Percentiles rank a stretch among this genome's conserved stretches.
Evolutionary conservation across 2,329 filamentous ascomycete species (phyloP).

Genomic region (Celoporthe dispersa): DNA sequence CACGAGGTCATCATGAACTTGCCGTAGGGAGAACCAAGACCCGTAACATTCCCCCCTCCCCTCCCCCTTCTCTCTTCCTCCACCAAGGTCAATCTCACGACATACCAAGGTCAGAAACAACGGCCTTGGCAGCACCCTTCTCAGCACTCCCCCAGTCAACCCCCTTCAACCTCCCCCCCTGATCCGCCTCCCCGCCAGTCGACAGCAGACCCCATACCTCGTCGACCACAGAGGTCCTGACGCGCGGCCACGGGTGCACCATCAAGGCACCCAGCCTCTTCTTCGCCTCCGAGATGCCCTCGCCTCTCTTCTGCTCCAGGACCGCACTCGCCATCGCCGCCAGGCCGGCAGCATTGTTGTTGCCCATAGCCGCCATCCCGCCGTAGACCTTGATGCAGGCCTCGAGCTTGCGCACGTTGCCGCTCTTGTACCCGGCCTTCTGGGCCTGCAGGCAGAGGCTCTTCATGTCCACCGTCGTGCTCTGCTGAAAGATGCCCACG

Average conservation of each 20-base stretch:
- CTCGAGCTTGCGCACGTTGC: constrained; percentile 80
- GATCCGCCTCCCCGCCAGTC: constrained; percentile 35
- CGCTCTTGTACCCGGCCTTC: constrained; percentile 80
- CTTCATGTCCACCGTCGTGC: constrained; percentile 49
- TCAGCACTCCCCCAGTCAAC: constrained; percentile 63
- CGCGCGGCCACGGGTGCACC: constrained; percentile 79
- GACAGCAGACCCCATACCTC: constrained; percentile 58
- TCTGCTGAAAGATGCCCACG: constrained; percentile 52
- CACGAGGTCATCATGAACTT: neutral
- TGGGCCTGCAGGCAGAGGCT: constrained; percentile 72
- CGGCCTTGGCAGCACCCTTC: constrained; percentile 48
- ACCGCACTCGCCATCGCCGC: constrained; percentile 31
- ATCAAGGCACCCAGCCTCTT: constrained; percentile 75
- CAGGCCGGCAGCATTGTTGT: constrained; percentile 12
- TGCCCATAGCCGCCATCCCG: constrained; percentile 57
- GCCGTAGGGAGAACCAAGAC: neutral
- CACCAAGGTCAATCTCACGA: neutral
- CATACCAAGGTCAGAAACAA: constrained; percentile 50
- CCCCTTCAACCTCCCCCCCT: constrained; percentile 48
- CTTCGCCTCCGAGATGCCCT: constrained; percentile 57
- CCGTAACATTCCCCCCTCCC: too few relatives aligned
- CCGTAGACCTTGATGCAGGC: constrained; percentile 82
- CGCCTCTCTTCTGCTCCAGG: constrained; percentile 41
- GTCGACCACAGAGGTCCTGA: constrained; percentile 64
- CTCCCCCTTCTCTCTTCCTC: neutral